Percentiles rank a stretch among this genome's conserved stretches.
phyloP scores from a whole-genome alignment of 768 basidiomycete species.

The Lepiota venenata region DNA sequence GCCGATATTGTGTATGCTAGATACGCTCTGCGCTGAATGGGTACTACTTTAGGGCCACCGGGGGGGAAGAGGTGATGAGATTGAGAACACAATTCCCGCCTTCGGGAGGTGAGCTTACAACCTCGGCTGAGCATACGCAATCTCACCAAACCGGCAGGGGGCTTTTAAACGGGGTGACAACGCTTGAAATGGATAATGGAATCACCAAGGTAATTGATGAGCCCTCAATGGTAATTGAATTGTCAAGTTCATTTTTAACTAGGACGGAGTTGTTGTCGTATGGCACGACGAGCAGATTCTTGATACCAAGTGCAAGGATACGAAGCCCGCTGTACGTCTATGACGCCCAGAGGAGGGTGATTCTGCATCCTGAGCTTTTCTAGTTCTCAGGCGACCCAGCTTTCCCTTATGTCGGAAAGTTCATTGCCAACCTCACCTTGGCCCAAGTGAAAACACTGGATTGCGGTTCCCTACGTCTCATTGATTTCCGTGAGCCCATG shows the following conservation, averaged over 20 bases:
- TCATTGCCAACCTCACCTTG: constrained; percentile 71
- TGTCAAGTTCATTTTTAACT: constrained; percentile 2
- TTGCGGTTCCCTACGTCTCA: constrained; percentile 67
- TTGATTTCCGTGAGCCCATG: constrained; percentile 48
- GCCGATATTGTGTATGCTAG: not conserved
- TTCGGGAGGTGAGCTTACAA: constrained; percentile 65
- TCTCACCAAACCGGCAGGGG: constrained; percentile 41
- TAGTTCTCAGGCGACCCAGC: constrained; percentile 56
- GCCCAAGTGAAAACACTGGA: constrained; percentile 79
- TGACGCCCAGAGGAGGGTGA: not conserved
- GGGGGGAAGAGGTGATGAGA: constrained; percentile 70
- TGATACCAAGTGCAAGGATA: constrained; percentile 66
- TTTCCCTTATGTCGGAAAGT: constrained; percentile 77
- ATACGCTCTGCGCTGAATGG: not conserved
- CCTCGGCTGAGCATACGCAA: not conserved
- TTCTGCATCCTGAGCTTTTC: constrained; percentile 5
- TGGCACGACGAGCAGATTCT: constrained; percentile 77
- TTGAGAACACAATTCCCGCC: constrained; percentile 69
- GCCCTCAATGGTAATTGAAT: not conserved
- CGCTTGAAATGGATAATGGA: constrained; percentile 77
- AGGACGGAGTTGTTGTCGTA: constrained; percentile 77
- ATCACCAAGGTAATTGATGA: constrained; percentile 53
- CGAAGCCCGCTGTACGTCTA: constrained; percentile 51
- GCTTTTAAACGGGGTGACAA: constrained; percentile 70
- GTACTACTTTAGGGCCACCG: constrained; percentile 56